These are phyloP conservation scores for Hypericum androsaemum DNA, from an alignment of 345 rosid species.

Conservation along the genomic window DNA sequence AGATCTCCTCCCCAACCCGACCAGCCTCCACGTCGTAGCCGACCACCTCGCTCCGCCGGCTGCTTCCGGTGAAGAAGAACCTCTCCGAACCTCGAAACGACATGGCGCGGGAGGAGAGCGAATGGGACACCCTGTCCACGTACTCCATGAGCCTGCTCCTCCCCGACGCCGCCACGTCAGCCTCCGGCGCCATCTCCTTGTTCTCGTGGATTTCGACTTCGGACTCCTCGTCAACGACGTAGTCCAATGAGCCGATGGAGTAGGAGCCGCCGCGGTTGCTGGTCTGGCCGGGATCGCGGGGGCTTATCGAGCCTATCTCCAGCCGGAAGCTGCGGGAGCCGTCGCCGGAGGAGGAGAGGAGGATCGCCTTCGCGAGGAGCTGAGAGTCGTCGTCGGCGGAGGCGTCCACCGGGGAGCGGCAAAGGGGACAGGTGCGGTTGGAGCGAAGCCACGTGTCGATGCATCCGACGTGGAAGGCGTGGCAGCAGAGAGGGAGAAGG, in stretches of 20 bases:
- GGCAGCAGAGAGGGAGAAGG: conserved; percentile 78
- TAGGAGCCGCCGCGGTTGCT: conserved; percentile 40
- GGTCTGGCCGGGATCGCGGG: conserved; percentile 19
- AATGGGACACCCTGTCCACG: no score
- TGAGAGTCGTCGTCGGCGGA: conserved; percentile 39
- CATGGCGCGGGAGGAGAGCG: no score
- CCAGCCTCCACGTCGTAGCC: no score
- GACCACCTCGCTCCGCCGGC: no score
- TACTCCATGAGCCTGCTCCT: conserved; percentile 12
- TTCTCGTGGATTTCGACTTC: conserved; percentile 43
- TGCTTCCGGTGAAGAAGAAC: no score
- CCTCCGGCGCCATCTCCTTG: conserved; percentile 41
- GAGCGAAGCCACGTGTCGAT: conserved; percentile 69
- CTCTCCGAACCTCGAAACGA: no score
- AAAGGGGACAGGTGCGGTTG: conserved; percentile 81
- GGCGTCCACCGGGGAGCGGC: conserved; percentile 64
- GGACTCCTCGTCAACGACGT: conserved; percentile 61
- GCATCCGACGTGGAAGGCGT: conserved; percentile 77
- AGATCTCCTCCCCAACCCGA: no score
- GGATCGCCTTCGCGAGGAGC: conserved; percentile 26
- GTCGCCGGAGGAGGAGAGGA: conserved; percentile 15
- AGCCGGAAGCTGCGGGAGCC: conserved; percentile 54
- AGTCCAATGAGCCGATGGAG: conserved; percentile 80
- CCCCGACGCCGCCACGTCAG: conserved; percentile 26
- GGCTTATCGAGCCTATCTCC: conserved; percentile 88